Percentiles rank a stretch among this genome's conserved stretches.
Conservation (phyloP, 1,284 basidiomycete genomes). For the Ceratobasidium sp. region DNA sequence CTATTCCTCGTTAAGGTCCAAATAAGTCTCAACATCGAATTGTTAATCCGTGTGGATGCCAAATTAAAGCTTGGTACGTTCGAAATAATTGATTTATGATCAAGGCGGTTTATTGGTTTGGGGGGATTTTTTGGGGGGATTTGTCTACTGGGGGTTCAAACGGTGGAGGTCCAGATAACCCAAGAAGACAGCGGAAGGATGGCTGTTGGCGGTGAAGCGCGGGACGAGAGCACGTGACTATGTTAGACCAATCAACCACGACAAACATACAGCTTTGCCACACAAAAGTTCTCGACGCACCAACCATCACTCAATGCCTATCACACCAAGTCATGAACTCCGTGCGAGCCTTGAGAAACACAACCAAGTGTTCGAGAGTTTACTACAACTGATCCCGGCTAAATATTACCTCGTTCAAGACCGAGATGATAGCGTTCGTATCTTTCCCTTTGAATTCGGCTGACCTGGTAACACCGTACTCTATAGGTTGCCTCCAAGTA, state of each 20-base stretch:
- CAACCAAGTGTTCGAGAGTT: slow-evolving; percentile 84
- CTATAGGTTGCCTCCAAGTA: slow-evolving; percentile 72
- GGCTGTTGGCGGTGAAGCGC: not conserved
- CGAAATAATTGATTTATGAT: too few relatives aligned
- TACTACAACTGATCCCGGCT: slow-evolving; percentile 86
- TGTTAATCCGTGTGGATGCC: too few relatives aligned
- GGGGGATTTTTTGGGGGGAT: too few relatives aligned
- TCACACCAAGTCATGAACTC: slow-evolving; percentile 65
- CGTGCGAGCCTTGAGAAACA: slow-evolving; percentile 80
- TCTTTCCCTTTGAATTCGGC: slow-evolving; percentile 49
- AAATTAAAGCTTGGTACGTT: too few relatives aligned
- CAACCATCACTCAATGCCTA: slow-evolving; percentile 32
- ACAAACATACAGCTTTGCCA: slow-evolving; percentile 16
- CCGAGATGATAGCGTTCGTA: slow-evolving; percentile 67
- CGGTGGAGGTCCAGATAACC: too few relatives aligned
- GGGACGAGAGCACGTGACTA: slow-evolving; percentile 19
- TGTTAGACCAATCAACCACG: not conserved
- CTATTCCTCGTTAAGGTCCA: not conserved
- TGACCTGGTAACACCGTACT: slow-evolving; percentile 48
- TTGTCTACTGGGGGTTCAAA: too few relatives aligned
- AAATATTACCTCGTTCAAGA: slow-evolving; percentile 86
- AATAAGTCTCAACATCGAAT: not conserved
- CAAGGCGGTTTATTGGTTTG: too few relatives aligned
- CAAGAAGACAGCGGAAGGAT: not conserved
- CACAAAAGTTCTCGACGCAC: slow-evolving; percentile 35